Conservation (phyloP, 2,329 filamentous ascomycete species). For the Exserohilum rostratum region DNA sequence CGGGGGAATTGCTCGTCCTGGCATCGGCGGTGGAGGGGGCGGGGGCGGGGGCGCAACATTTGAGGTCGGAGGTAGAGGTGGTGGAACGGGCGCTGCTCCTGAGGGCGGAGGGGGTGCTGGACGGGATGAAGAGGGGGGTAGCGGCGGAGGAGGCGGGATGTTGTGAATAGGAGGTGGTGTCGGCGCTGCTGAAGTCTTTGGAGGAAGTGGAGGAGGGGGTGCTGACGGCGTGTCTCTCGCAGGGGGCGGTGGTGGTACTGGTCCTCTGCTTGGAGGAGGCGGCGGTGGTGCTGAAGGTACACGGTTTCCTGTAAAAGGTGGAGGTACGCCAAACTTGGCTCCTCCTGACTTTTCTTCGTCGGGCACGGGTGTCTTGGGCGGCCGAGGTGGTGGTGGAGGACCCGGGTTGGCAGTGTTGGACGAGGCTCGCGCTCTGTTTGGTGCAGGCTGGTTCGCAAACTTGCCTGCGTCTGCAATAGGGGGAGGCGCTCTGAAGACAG, state of each 20-base stretch:
- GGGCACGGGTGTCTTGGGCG: slow-evolving; percentile 63
- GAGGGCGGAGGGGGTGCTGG: slow-evolving; percentile 35
- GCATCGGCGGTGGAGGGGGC: slow-evolving; percentile 30
- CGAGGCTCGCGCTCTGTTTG: slow-evolving; percentile 57
- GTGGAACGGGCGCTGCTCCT: slow-evolving; percentile 36
- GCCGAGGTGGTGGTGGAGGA: slow-evolving; percentile 68
- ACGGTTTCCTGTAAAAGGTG: slow-evolving; percentile 73
- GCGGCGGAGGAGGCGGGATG: slow-evolving; percentile 34
- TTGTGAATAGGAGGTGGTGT: slow-evolving; percentile 66
- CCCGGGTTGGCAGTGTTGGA: slow-evolving; percentile 61
- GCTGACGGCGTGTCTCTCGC: slow-evolving; percentile 50
- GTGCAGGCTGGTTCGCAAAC: slow-evolving; percentile 64
- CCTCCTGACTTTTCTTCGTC: slow-evolving; percentile 62
- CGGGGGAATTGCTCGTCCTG: slow-evolving; percentile 30
- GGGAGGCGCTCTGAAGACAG: slow-evolving; percentile 82
- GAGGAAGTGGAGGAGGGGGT: slow-evolving; percentile 47
- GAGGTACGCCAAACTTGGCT: slow-evolving; percentile 76
- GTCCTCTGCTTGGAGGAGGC: slow-evolving; percentile 73
- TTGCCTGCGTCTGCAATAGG: slow-evolving; percentile 89
- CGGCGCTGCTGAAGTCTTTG: slow-evolving; percentile 49
- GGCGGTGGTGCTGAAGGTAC: slow-evolving; percentile 70
- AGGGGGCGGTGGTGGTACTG: slow-evolving; percentile 65
- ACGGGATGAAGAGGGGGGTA: slow-evolving; percentile 37
- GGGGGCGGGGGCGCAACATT: slow-evolving; percentile 34
- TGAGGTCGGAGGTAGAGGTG: slow-evolving; percentile 34